Evolutionary conservation across 805 yeast genomes (phyloP).

Genomic region (Tetrapisispora nanseiensis): DNA sequence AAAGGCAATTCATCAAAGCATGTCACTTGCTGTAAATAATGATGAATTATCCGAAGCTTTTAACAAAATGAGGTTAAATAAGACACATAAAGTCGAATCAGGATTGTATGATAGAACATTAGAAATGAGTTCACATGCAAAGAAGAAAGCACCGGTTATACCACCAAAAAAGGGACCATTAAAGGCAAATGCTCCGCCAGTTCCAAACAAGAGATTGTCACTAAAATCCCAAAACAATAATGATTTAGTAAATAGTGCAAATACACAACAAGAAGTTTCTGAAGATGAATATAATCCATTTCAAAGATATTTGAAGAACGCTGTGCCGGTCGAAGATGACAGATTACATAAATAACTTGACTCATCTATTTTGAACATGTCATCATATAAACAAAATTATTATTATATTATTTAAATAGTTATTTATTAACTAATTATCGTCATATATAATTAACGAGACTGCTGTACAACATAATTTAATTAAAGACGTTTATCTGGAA

Average conservation of each 20-base stretch:
- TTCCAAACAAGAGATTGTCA: conserved; percentile 29
- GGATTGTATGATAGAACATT: background rate
- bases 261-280: too few relatives aligned
- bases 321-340: conserved; percentile 31
- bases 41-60: conserved; percentile 10
- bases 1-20: background rate
- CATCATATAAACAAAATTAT: too few relatives aligned
- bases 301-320: conserved; percentile 27
- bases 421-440: too few relatives aligned
- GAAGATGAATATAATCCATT: conserved; percentile 28
- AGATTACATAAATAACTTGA: conserved; percentile 18
- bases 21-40: background rate
- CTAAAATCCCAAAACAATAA: background rate
- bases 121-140: background rate
- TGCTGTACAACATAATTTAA: too few relatives aligned
- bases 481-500: too few relatives aligned
- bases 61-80: conserved; percentile 10
- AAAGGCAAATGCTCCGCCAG: conserved; percentile 28
- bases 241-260: background rate
- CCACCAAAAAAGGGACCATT: conserved; percentile 13
- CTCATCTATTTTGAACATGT: too few relatives aligned
- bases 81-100: conserved; percentile 3
- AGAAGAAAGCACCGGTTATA: conserved; percentile 8
- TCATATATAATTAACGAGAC: too few relatives aligned
- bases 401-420: too few relatives aligned